Evolutionary conservation across 345 rosid genomes (phyloP), one percentile per base, ranked within the genome.

Genomic region (Iberis pinnata): DNA sequence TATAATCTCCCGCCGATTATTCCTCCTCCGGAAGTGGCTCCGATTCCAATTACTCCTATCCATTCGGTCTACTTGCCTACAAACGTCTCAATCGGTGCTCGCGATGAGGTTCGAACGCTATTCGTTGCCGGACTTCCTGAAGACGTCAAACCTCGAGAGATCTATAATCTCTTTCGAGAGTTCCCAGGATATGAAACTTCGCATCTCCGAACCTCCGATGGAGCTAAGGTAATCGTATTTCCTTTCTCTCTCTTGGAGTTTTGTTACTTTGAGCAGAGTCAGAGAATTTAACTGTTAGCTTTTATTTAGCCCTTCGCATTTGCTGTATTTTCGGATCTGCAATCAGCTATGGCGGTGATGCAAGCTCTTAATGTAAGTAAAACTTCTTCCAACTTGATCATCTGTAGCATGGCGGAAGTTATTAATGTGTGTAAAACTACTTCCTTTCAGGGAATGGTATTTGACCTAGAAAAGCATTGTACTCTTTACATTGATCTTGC

Each of bases 61-160:
- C 60, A 71, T 18, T 58, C 90, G 4, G 48, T 76, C 19, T 76
- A 82, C 64, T 58, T 47, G 4, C 60, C 74, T 43, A 49, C 77
- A 4, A 67, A 56, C 35, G 38, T 51, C 4, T 36, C 78, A 1
- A 51, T 58, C 27, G 63, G 63, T 3, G 25, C 63, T 40, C 59
- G 76, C 31, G 81, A 79, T 55, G 77, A 73, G 57, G 80, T 90
- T 46, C 83, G 96, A 12, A 84, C 95, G 12, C 86, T 87, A n/a
- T 90, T 87, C 72, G 69, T 84, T 7, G 96, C 98, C 1, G 95
- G 98, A 15, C 70, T 87, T 18, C 95, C 98, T 9, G 93, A 90
- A 39, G 95, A 87, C 55, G 85, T 87, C 12, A 82, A 82, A 79
- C 76, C 86, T 2, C 83, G 95, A 16, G 96, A 90, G 76, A 80